Base-by-base conservation (phyloP, 2,329 filamentous ascomycete species). In the Alternaria viburni region DNA sequence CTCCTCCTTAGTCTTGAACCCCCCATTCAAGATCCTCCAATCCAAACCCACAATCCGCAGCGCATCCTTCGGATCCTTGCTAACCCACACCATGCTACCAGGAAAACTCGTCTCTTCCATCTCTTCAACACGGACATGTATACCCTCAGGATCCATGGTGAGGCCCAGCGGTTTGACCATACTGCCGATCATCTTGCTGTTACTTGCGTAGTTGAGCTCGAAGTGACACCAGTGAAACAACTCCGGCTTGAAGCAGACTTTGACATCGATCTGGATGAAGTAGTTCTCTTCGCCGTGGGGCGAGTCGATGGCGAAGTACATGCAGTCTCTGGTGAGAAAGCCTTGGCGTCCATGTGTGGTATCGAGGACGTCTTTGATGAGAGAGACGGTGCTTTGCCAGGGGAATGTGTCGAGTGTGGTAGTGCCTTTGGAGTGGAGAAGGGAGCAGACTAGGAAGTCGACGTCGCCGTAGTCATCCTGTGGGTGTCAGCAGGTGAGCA, bases 151-250 rank as follows among this genome's bases (percentile, higher is more conserved):
- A 50, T 74, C 65, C 11, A 76, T 67, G 2, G 67, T 74, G 7
- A 77, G 50, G 1, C 74, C 73, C 2, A 75, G 54, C 4, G 72
- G 73, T 46, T 77, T 76, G 1, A 70, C 28, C 67, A 74, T 72
- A 21, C 67, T 70, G 5, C 71, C 73, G 11, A 76, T 43, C 21
- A 76, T 69, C 63, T 74, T 72, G 41, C 57, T 57, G 6, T 64
- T 67, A 7, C 69, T 75, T 4, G 72, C 71, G 49, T 75, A 74
- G 30, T 68, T 61, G 8, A 69, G 56, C 52, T 67, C 64, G 17
- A 76, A 75, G 2, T 49, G 44, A n/a, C 55, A 19, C 74, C 73
- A 77, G 8, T 62, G 57, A 26, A 75, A 77, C 2, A 65, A 5
- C 17, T 68, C 56, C 1, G 60, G 55, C 17, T 57, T 61, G 36